These are phyloP conservation scores for Tulasnella sp. DNA, from an alignment of 768 basidiomycete genomes.

Conservation along the genomic window DNA sequence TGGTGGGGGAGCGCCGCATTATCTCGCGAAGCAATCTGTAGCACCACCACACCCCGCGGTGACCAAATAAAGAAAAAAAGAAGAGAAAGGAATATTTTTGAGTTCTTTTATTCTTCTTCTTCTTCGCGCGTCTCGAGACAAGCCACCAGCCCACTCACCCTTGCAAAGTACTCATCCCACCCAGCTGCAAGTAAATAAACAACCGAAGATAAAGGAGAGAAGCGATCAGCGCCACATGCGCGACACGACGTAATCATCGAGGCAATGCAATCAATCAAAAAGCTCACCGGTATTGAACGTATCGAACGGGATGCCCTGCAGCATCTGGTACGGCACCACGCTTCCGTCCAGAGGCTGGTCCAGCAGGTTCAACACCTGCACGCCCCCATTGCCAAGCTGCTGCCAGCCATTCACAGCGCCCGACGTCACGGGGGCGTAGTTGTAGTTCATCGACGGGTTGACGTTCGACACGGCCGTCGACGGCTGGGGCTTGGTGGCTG, in stretches of 20 bases:
- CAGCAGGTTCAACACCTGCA: conserved; percentile 32
- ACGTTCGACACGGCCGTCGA: conserved; percentile 56
- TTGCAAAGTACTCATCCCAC: conserved; percentile 35
- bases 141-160: conserved; percentile 27
- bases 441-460: conserved; percentile 75
- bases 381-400: conserved; percentile 20
- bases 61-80: not conserved
- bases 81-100: not conserved
- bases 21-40: conserved; percentile 8
- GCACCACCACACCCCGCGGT: not conserved
- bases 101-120: not conserved
- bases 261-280: not conserved
- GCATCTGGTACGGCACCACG: conserved; percentile 25
- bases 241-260: conserved; percentile 15
- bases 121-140: not conserved
- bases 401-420: conserved; percentile 26
- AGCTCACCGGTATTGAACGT: conserved; percentile 28
- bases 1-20: conserved; percentile 5
- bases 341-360: conserved; percentile 34
- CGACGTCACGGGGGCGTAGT: conserved; percentile 18
- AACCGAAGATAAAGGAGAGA: not conserved
- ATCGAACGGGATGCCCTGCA: conserved; percentile 29
- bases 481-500: conserved; percentile 58
- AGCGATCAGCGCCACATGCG: conserved; percentile 11
- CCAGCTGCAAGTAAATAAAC: conserved; percentile 9